Percentiles rank a stretch among this genome's conserved stretches.
phyloP scores from a whole-genome alignment of 2,329 filamentous ascomycete species.

The Zelopaecilomyces penicillatus region DNA sequence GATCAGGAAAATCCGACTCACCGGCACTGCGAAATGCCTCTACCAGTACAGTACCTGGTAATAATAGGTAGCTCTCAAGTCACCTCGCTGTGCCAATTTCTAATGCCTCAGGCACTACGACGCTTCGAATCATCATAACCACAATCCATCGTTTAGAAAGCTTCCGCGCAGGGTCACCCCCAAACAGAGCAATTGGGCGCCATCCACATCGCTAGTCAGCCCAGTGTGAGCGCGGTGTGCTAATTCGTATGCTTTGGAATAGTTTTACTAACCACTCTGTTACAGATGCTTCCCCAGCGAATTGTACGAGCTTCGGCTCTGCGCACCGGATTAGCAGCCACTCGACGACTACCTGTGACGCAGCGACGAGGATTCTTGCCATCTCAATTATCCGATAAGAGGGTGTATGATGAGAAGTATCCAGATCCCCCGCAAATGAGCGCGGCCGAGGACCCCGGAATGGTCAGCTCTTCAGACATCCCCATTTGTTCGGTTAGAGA shows the following conservation, averaged over 20 bases:
- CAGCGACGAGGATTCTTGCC: conserved; percentile 52
- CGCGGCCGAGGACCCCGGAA: conserved; percentile 56
- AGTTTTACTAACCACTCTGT: conserved; percentile 8
- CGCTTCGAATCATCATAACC: conserved; percentile 21
- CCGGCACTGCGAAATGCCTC: too few relatives aligned
- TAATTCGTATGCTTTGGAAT: conserved; percentile 7
- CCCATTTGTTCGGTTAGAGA: conserved; percentile 10
- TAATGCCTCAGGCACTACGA: conserved; percentile 26
- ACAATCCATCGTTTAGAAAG: conserved; percentile 15
- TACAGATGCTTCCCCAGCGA: conserved; percentile 54
- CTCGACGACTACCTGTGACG: conserved; percentile 42
- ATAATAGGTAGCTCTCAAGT: too few relatives aligned
- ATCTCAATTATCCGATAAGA: conserved; percentile 36
- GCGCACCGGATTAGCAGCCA: conserved; percentile 35
- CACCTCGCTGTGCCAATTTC: not conserved
- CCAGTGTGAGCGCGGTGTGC: conserved; percentile 19
- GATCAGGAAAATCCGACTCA: too few relatives aligned
- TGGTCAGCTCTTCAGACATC: conserved; percentile 40
- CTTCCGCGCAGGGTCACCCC: conserved; percentile 21
- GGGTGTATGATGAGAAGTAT: conserved; percentile 43
- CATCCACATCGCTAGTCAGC: conserved; percentile 21
- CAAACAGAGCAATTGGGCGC: conserved; percentile 30
- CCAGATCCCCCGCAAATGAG: conserved; percentile 38
- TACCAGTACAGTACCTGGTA: too few relatives aligned
- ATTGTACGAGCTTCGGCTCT: conserved; percentile 42